A percentile compares a stretch with the other conserved stretches of the same genome.
These are phyloP conservation scores for Phoenix roebelenii DNA, from an alignment of 176 grass and related monocot species.

Conservation along the genomic window DNA sequence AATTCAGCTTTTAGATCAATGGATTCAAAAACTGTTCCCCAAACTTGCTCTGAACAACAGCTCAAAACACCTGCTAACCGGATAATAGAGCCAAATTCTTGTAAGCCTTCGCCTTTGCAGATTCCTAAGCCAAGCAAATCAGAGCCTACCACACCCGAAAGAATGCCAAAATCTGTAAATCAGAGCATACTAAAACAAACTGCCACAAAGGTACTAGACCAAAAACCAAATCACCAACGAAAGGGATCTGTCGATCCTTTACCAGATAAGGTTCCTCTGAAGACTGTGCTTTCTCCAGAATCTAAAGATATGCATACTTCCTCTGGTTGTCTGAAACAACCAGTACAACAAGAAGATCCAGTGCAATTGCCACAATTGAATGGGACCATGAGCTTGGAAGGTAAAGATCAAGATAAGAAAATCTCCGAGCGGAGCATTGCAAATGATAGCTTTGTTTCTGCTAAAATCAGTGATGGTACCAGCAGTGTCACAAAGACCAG, in stretches of 20 bases:
- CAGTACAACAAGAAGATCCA: not conserved
- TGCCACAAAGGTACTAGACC: not conserved
- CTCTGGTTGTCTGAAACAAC: not conserved
- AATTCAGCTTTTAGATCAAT: conserved; percentile 4
- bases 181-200: conserved; percentile 4
- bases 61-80: conserved; percentile 10
- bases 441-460: conserved; percentile 25
- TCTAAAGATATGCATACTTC: not conserved
- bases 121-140: conserved; percentile 17
- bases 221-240: conserved; percentile 16
- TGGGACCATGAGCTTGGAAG: conserved; percentile 4
- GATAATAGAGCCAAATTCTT: conserved; percentile 11
- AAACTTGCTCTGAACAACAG: conserved; percentile 8
- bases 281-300: not conserved
- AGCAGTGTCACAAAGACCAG: conserved; percentile 22
- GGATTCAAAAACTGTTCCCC: conserved; percentile 38
- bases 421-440: conserved; percentile 9
- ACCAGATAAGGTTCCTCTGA: conserved; percentile 6
- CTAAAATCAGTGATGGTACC: conserved; percentile 16
- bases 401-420: conserved; percentile 32
- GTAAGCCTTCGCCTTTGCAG: conserved; percentile 25
- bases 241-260: conserved; percentile 13
- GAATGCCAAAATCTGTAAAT: not conserved
- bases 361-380: not conserved
- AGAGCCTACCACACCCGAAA: conserved; percentile 4